phyloP scores from a whole-genome alignment of 805 yeast species.

The Yamadazyma insecticola region DNA sequence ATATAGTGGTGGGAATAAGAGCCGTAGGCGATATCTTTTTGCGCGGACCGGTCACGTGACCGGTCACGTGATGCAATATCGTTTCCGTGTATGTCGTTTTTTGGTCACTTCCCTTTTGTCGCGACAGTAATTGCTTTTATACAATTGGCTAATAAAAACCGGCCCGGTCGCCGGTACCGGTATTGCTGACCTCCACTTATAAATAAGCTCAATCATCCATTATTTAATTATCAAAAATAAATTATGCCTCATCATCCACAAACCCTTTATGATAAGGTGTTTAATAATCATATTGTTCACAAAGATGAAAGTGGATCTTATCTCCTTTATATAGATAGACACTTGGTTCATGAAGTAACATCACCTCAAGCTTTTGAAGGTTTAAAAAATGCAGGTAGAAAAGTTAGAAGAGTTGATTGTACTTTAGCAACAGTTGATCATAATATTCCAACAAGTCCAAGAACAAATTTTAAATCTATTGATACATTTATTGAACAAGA shows the following conservation, averaged over 20 bases:
- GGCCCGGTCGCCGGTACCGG: too few species aligned
- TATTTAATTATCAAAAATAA: too few species aligned
- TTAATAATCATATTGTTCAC: constrained; percentile 90
- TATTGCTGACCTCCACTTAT: too few species aligned
- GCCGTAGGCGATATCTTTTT: too few species aligned
- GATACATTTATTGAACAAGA: constrained; percentile 81
- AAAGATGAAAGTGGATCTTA: constrained; percentile 83
- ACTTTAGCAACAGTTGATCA: constrained; percentile 95
- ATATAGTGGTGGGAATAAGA: background rate
- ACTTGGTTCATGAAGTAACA: constrained; percentile 96
- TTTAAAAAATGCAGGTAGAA: constrained; percentile 77
- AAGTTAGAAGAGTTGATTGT: constrained; percentile 87
- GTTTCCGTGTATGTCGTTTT: too few species aligned
- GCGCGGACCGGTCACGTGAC: too few species aligned
- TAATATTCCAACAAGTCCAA: constrained; percentile 93
- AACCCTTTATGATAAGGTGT: constrained; percentile 95
- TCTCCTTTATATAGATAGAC: constrained; percentile 91
- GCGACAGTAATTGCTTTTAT: too few species aligned
- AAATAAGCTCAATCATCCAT: too few species aligned
- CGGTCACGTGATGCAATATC: too few species aligned
- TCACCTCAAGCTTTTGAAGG: constrained; percentile 99
- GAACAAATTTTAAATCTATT: constrained; percentile 68
- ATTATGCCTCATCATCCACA: constrained; percentile 38
- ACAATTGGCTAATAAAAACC: too few species aligned
- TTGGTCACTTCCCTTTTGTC: too few species aligned